These are phyloP conservation scores for Aquilaria agallochum DNA, from an alignment of 441 rosid species.

Conservation along the genomic window DNA sequence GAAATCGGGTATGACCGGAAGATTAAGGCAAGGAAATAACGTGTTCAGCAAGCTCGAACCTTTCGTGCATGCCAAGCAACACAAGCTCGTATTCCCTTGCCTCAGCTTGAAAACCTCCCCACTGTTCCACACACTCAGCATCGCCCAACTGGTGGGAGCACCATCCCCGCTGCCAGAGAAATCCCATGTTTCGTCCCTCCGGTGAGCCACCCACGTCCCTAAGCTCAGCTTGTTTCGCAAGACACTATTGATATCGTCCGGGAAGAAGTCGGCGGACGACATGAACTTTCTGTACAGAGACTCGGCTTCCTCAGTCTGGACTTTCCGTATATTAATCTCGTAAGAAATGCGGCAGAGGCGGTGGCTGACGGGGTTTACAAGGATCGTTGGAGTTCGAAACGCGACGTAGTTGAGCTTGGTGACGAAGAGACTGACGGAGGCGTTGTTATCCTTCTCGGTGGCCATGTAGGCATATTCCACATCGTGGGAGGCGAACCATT, in stretches of 20 bases:
- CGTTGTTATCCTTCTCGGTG: slow-evolving; percentile 61
- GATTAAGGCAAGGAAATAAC: slow-evolving; percentile 44
- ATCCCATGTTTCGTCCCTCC: slow-evolving; percentile 25
- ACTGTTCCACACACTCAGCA: slow-evolving; percentile 85
- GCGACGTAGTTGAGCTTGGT: slow-evolving; percentile 43
- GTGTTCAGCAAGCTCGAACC: slow-evolving; percentile 36
- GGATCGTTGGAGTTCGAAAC: slow-evolving; percentile 57
- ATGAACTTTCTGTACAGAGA: slow-evolving; percentile 44
- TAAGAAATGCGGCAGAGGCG: slow-evolving; percentile 26
- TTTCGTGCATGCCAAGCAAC: slow-evolving; percentile 49
- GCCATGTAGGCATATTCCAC: slow-evolving; percentile 77
- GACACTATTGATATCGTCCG: slow-evolving; percentile 51
- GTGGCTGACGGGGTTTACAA: slow-evolving; percentile 59
- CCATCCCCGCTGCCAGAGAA: slow-evolving; percentile 14
- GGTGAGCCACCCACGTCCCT: slow-evolving; percentile 77
- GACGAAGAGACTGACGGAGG: slow-evolving; percentile 54
- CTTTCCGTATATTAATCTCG: slow-evolving; percentile 33
- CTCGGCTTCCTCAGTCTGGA: slow-evolving; percentile 51
- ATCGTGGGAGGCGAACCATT: slow-evolving; percentile 55
- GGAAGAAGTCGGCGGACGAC: slow-evolving; percentile 61
- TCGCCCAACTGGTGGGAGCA: slow-evolving; percentile 55
- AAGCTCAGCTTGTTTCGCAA: slow-evolving; percentile 53
- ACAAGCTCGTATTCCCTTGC: slow-evolving; percentile 51
- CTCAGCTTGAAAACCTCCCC: slow-evolving; percentile 62
- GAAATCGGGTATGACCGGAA: slow-evolving; percentile 52